phyloP scores from a whole-genome alignment of 78 protist genomes.

The Chrysochromulina tobinii region DNA sequence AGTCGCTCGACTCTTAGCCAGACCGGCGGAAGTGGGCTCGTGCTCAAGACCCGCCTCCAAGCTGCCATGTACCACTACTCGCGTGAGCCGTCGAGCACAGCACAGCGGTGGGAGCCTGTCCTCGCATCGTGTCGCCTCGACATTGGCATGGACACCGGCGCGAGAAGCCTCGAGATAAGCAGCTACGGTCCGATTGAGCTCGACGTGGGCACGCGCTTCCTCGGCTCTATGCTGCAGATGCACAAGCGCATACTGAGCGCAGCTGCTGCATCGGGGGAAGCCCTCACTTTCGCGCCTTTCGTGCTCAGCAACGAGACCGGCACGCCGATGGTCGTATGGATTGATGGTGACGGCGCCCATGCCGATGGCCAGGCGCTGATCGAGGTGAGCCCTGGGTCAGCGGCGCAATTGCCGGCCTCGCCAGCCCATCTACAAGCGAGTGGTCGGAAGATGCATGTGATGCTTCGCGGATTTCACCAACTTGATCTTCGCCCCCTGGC shows the following conservation, averaged over 20 bases:
- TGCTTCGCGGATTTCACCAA: no score
- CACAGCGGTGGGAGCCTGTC: conserved; percentile 6
- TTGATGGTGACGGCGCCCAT: not conserved
- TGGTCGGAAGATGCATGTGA: no score
- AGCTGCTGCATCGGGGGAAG: not conserved
- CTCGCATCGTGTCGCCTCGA: not conserved
- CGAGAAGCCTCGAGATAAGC: not conserved
- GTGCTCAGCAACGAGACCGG: not conserved
- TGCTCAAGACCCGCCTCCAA: no score
- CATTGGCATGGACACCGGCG: not conserved
- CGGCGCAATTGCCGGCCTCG: no score
- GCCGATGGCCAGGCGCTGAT: no score
- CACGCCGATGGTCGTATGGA: not conserved
- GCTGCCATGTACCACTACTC: no score
- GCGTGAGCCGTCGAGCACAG: no score
- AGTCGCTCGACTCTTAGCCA: no score
- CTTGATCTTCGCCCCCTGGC: no score
- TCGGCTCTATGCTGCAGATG: not conserved
- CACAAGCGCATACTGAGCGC: not conserved
- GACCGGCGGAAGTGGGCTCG: no score
- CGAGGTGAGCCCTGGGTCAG: no score
- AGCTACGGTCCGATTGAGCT: not conserved
- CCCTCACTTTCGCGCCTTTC: not conserved
- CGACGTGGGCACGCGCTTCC: not conserved
- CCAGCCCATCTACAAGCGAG: no score